phyloP scores from a whole-genome alignment of 257 asterid species.

The Linaria vulgaris region DNA sequence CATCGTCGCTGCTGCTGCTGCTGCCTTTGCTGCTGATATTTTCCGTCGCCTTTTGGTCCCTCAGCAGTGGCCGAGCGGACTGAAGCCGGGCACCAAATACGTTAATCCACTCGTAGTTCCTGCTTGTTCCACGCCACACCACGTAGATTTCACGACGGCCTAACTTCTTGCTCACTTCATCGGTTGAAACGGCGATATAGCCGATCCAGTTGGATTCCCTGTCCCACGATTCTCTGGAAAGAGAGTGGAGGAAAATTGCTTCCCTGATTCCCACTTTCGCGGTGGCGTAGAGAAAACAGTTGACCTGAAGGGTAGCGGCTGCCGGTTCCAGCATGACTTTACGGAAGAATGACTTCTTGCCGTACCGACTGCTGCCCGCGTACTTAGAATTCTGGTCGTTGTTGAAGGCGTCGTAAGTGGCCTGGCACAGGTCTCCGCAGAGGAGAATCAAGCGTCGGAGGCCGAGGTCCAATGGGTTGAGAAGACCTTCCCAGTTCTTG shows the following conservation, averaged over 20 bases:
- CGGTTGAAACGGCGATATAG: slow-evolving; percentile 61
- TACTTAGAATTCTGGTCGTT: slow-evolving; percentile 76
- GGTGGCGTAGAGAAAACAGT: slow-evolving; percentile 72
- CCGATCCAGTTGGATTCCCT: slow-evolving; percentile 91
- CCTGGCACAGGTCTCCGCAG: slow-evolving; percentile 89
- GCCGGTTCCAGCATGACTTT: slow-evolving; percentile 61
- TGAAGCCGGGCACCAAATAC: slow-evolving; percentile 51
- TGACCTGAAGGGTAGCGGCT: slow-evolving; percentile 43
- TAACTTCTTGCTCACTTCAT: slow-evolving; percentile 37
- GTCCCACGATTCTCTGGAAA: slow-evolving; percentile 78
- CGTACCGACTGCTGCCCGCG: slow-evolving; percentile 82
- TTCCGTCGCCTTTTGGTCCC: slow-evolving; percentile 16
- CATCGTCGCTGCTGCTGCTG: slow-evolving; percentile 21
- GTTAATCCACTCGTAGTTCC: slow-evolving; percentile 72
- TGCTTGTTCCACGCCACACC: slow-evolving; percentile 72
- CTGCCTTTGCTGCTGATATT: neutral
- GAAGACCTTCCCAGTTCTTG: slow-evolving; percentile 69
- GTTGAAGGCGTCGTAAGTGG: slow-evolving; percentile 88
- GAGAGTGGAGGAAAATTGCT: slow-evolving; percentile 64
- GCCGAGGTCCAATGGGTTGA: slow-evolving; percentile 56
- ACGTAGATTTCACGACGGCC: slow-evolving; percentile 81
- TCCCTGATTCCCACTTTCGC: slow-evolving; percentile 41
- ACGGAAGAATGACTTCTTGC: slow-evolving; percentile 63
- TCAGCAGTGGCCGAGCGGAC: slow-evolving; percentile 44
- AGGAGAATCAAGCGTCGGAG: slow-evolving; percentile 73